Conservation (phyloP, 495 filamentous ascomycete genomes). For the Lasiosphaeria ovina region DNA sequence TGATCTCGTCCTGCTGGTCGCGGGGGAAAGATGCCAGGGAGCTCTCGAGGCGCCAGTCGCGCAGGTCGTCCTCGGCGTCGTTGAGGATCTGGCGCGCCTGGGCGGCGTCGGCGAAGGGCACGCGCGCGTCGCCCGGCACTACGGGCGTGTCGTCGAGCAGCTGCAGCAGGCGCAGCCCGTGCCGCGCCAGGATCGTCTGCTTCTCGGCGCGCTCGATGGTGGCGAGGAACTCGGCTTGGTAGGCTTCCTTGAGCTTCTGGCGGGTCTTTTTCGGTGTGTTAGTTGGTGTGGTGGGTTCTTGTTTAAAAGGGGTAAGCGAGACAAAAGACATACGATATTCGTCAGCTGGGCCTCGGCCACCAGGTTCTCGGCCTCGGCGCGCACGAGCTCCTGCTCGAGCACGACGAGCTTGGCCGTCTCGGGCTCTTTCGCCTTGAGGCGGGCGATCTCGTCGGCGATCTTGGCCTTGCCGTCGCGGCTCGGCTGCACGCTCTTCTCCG, state of each 20-base stretch:
- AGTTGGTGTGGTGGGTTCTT: conserved; percentile 9
- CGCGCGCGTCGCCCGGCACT: conserved; percentile 76
- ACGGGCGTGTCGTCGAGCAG: conserved; percentile 90
- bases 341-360: conserved; percentile 96
- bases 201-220: conserved; percentile 95
- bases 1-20: too few species aligned
- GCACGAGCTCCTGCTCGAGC: conserved; percentile 92
- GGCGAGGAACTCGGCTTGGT: conserved; percentile 78
- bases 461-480: conserved; percentile 79
- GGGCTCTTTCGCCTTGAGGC: conserved; percentile 86
- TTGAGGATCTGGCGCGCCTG: conserved; percentile 82
- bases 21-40: too few species aligned
- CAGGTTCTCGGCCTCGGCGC: conserved; percentile 90
- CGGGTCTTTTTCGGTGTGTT: conserved; percentile 59
- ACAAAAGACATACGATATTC: conserved; percentile 65
- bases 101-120: conserved; percentile 59
- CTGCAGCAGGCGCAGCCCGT: conserved; percentile 79
- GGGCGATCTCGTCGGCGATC: conserved; percentile 85
- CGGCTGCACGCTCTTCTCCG: conserved; percentile 89
- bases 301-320: not conserved
- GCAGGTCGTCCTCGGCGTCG: conserved; percentile 86
- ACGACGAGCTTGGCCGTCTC: conserved; percentile 68
- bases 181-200: conserved; percentile 86
- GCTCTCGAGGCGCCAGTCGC: conserved; percentile 59
- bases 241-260: conserved; percentile 91